phyloP scores from a whole-genome alignment of 352 stramenopile species.

The Phytophthora megakarya region DNA sequence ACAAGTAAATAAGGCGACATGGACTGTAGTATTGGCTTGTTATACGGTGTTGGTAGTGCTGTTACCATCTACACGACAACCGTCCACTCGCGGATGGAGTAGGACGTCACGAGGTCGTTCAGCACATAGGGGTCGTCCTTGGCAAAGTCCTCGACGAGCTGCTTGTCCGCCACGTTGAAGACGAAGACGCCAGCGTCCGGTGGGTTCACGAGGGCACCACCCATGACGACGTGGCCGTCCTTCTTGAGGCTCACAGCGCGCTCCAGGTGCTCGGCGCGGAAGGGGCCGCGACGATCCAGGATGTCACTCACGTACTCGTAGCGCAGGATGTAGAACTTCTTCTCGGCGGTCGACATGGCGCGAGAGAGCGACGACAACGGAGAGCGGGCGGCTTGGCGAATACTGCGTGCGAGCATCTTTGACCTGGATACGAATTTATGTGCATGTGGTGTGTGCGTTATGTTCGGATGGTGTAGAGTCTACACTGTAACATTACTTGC shows the following conservation, averaged over 20 bases:
- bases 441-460: background rate
- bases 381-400: slow-evolving; percentile 23
- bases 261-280: slow-evolving; percentile 68
- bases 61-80: slow-evolving; percentile 54
- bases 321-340: slow-evolving; percentile 73
- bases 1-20: slow-evolving; percentile 26
- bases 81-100: slow-evolving; percentile 77
- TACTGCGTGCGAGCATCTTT: slow-evolving; percentile 20
- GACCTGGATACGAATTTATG: slow-evolving; percentile 8
- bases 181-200: slow-evolving; percentile 66
- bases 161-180: slow-evolving; percentile 63
- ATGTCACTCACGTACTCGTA: slow-evolving; percentile 83
- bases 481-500: background rate
- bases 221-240: slow-evolving; percentile 68
- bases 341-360: slow-evolving; percentile 49
- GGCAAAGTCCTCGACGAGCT: slow-evolving; percentile 67
- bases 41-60: no score
- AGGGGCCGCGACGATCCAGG: slow-evolving; percentile 69
- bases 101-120: slow-evolving; percentile 70
- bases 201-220: slow-evolving; percentile 68
- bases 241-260: slow-evolving; percentile 55
- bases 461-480: background rate
- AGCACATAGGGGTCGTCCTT: slow-evolving; percentile 71
- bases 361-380: slow-evolving; percentile 17
- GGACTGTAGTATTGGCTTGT: slow-evolving; percentile 4